Evolutionary conservation across 2,329 filamentous ascomycete genomes (phyloP), one percentile per base, ranked within the genome.

Genomic region (Colletotrichum cordylinicola): DNA sequence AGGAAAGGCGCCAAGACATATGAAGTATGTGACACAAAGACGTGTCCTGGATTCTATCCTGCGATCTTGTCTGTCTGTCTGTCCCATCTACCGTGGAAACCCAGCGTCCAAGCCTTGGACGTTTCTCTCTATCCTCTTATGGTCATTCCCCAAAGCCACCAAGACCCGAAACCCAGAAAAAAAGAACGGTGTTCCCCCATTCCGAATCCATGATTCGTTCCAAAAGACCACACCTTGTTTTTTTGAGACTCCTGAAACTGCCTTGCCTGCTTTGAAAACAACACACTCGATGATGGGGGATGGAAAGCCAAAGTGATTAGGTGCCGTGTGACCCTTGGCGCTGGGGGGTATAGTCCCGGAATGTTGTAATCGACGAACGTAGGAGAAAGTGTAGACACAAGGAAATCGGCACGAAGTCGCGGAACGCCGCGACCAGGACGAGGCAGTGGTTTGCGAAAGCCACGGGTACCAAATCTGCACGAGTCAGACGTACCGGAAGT

Each of bases 371-470:
- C 55, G 55, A 43, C 62, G 12, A 33, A 43, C 55, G 58, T 37
- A 52, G 39, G 35, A 58, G 74, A 39, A 35, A 52, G 58, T 37
- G 58, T 55, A 27, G 18, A 76, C 66, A 48, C 18, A 75, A 75
- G 72, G 74, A 76, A 75, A 76, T 76, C 67, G 74, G 74, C 74
- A 76, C 74, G 74, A 76, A 76, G 74, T 76, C 74, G 71, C 74
- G 18, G 24, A 39, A 70, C 24, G 55, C 27, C 43, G 66, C 71
- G 66, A 76, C 74, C 74, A 67, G 60, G 48, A 52, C 52, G 71
- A 43, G 68, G 66, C 71, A n/a, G 31, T 37, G 31, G 15, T 48
- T 48, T 71, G 62, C 52, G 67, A 52, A 29, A 66, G 55, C 70
- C 60, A 70, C 66, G n/a, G 72, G 72, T 71, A 76, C 55, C 71